phyloP scores from a whole-genome alignment of 1,139 yeast genomes.

The Candida buenavistaensis region DNA sequence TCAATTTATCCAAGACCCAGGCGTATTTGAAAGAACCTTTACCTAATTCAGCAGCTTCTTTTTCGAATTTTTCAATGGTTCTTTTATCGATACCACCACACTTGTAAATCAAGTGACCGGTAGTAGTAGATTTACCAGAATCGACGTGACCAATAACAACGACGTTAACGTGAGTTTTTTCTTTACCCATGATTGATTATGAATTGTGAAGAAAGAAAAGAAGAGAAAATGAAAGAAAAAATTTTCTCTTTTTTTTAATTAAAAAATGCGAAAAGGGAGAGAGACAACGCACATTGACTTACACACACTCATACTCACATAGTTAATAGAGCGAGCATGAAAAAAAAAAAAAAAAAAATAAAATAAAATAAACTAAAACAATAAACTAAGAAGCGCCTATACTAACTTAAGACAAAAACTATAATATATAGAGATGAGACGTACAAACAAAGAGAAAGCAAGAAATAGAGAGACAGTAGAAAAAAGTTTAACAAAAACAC shows the following conservation, averaged over 20 bases:
- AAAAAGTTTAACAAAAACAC: slow-evolving; percentile 1
- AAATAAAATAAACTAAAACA: no score
- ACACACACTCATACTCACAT: no score
- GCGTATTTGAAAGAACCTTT: slow-evolving; percentile 99
- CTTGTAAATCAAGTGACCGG: slow-evolving; percentile 99
- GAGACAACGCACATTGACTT: no score
- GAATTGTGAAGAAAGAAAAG: slow-evolving; percentile 9
- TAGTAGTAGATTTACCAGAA: slow-evolving; percentile 91
- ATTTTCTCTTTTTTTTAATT: no score
- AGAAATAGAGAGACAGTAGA: no score
- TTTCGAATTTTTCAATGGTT: slow-evolving; percentile 98
- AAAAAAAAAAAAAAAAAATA: not conserved
- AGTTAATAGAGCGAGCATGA: not conserved
- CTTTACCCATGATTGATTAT: slow-evolving; percentile 64
- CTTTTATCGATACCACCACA: slow-evolving; percentile 92
- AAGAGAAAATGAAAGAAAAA: slow-evolving; percentile 9
- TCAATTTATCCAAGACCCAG: slow-evolving; percentile 93
- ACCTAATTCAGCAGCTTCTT: slow-evolving; percentile 98
- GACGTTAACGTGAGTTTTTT: slow-evolving; percentile 96
- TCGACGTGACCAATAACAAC: slow-evolving; percentile 99
- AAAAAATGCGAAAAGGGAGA: slow-evolving; percentile 5
- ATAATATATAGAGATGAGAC: not conserved
- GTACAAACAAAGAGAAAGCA: no score
- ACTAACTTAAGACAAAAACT: no score
- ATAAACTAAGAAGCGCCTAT: no score